Evolutionary conservation across 306 rosid species (phyloP).

Genomic region (Glycyrrhiza uralensis): DNA sequence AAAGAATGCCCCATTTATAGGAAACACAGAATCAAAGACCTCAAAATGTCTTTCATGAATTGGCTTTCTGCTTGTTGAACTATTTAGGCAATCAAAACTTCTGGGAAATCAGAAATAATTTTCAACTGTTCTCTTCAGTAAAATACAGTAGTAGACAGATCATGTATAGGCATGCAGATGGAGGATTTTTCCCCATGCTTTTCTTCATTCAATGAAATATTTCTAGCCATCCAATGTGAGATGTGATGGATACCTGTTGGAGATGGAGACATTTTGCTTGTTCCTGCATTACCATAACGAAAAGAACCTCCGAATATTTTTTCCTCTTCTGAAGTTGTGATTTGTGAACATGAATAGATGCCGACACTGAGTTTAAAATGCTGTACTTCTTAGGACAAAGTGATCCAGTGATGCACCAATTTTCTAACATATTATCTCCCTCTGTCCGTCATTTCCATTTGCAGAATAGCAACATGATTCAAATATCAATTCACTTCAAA

Average conservation of each 20-base stretch:
- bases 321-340: slow-evolving; percentile 12
- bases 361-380: neutral
- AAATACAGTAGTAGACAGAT: neutral
- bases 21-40: neutral
- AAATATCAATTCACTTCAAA: neutral
- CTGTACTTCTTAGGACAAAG: neutral
- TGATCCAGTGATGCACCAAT: neutral
- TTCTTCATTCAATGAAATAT: slow-evolving; percentile 5
- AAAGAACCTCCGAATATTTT: neutral
- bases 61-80: slow-evolving; percentile 15
- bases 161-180: neutral
- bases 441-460: neutral
- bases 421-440: neutral
- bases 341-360: neutral
- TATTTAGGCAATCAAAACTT: neutral
- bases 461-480: neutral
- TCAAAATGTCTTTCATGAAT: neutral
- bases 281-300: neutral
- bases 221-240: neutral
- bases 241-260: neutral
- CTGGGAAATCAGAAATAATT: neutral
- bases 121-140: neutral
- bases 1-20: neutral
- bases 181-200: neutral
- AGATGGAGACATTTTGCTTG: slow-evolving; percentile 9